Conservation (phyloP, 768 basidiomycete species). For the Auricularia cornea region DNA sequence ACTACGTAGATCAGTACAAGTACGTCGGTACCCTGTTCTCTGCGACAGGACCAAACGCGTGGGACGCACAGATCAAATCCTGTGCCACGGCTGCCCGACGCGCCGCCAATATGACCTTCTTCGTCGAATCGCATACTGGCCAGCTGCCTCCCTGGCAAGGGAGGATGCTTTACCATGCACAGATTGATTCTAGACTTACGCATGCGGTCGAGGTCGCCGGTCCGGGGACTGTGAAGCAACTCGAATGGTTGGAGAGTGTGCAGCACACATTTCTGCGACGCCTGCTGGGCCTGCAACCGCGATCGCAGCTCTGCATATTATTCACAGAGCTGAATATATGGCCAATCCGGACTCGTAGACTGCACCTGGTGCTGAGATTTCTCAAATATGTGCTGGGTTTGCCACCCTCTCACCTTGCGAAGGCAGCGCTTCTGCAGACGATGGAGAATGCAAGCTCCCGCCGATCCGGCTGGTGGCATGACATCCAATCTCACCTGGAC, state of each 20-base stretch:
- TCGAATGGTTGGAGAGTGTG: slow-evolving; percentile 5
- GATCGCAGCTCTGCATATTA: slow-evolving; percentile 9
- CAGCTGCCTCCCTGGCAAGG: slow-evolving; percentile 7
- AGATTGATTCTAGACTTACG: slow-evolving; percentile 17
- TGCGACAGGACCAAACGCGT: slow-evolving; percentile 1
- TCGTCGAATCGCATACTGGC: background rate
- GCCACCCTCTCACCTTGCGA: background rate
- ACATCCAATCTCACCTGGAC: background rate
- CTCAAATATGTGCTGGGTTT: slow-evolving; percentile 1
- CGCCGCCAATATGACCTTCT: background rate
- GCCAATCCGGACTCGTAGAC: slow-evolving; percentile 7
- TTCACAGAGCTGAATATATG: slow-evolving; percentile 10
- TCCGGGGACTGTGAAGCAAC: slow-evolving; percentile 4
- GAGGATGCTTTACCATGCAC: slow-evolving; percentile 14
- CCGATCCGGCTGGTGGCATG: background rate
- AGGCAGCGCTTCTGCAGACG: background rate
- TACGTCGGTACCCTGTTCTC: slow-evolving; percentile 9
- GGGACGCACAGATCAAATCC: background rate
- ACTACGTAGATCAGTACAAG: background rate
- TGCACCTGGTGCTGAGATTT: slow-evolving; percentile 1
- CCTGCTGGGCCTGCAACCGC: slow-evolving; percentile 14
- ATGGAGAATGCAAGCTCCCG: background rate
- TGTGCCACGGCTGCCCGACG: background rate
- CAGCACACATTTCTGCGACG: slow-evolving; percentile 17
- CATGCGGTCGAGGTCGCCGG: slow-evolving; percentile 17